Conservation (phyloP, 139 green algal species). For the Chlorella sorokiniana region DNA sequence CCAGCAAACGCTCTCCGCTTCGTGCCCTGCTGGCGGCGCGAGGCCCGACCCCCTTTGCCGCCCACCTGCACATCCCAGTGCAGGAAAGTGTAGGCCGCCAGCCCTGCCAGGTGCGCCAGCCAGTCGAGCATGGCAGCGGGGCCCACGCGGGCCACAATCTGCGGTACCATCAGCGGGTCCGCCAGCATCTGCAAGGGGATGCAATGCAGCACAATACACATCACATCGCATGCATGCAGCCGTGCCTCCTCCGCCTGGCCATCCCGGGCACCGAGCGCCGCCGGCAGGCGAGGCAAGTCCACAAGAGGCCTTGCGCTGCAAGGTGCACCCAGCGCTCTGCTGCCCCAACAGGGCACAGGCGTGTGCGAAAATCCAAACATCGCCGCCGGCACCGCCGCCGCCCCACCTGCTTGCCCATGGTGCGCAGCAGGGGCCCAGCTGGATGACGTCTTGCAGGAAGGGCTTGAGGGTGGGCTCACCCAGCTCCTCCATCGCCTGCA, state of each 20-base stretch:
- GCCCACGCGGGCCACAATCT: slow-evolving; percentile 67
- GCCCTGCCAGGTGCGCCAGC: slow-evolving; percentile 61
- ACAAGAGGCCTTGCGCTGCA: too few relatives aligned
- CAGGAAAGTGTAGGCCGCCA: slow-evolving; percentile 60
- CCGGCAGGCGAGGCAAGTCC: too few relatives aligned
- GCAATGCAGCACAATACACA: background rate
- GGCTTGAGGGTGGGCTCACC: slow-evolving; percentile 80
- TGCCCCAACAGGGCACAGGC: background rate
- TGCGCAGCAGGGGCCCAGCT: slow-evolving; percentile 69
- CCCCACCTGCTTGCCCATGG: slow-evolving; percentile 45
- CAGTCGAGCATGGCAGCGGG: slow-evolving; percentile 63
- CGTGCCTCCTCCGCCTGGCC: background rate
- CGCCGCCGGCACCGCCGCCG: background rate
- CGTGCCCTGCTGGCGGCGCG: background rate
- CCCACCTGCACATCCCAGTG: slow-evolving; percentile 25
- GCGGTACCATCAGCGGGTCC: slow-evolving; percentile 68
- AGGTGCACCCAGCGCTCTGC: too few relatives aligned
- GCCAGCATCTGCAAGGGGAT: slow-evolving; percentile 43
- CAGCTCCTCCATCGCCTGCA: slow-evolving; percentile 68
- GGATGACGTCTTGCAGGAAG: slow-evolving; percentile 92
- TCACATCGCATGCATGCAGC: background rate
- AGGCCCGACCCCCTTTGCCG: background rate
- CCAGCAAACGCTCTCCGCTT: background rate
- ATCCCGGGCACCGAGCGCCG: too few relatives aligned
- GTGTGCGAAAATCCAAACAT: background rate